A percentile compares a stretch with the other conserved stretches of the same genome.
Conservation (phyloP, 345 rosid species). For the Eucalyptus leucophloia region DNA sequence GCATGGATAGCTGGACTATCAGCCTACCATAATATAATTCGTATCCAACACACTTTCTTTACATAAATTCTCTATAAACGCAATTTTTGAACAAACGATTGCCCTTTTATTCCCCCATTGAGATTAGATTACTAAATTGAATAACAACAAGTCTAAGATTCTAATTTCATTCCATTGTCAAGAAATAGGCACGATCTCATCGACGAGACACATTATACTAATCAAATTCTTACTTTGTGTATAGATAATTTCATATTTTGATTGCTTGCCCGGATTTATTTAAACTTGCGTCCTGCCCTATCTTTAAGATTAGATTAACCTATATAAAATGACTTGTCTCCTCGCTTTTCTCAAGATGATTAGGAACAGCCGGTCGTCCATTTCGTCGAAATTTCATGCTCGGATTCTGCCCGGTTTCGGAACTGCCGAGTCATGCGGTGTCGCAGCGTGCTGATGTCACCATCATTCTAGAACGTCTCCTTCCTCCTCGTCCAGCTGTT, state of each 20-base stretch:
- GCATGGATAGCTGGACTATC: not conserved
- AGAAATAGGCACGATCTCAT: not conserved
- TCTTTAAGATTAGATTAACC: not conserved
- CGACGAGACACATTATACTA: fast-evolving
- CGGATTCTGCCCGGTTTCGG: not conserved
- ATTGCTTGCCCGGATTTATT: fast-evolving
- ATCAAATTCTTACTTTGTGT: not conserved
- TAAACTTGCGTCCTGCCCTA: no score
- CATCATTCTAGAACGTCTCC: not conserved
- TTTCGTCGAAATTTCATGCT: not conserved
- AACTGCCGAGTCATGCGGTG: not conserved
- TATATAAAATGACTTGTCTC: not conserved
- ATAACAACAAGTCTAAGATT: fast-evolving
- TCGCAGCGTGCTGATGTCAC: not conserved
- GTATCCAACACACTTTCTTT: not conserved
- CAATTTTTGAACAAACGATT: not conserved
- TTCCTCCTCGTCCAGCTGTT: not conserved
- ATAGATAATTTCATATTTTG: not conserved
- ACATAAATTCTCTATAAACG: not conserved
- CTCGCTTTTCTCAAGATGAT: not conserved
- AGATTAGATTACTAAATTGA: not conserved
- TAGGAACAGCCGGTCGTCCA: not conserved
- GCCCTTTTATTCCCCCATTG: not conserved
- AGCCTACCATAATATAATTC: not conserved
- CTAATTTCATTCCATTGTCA: not conserved